phyloP scores from a whole-genome alignment of 345 rosid species.

The Bruguiera sexangula region DNA sequence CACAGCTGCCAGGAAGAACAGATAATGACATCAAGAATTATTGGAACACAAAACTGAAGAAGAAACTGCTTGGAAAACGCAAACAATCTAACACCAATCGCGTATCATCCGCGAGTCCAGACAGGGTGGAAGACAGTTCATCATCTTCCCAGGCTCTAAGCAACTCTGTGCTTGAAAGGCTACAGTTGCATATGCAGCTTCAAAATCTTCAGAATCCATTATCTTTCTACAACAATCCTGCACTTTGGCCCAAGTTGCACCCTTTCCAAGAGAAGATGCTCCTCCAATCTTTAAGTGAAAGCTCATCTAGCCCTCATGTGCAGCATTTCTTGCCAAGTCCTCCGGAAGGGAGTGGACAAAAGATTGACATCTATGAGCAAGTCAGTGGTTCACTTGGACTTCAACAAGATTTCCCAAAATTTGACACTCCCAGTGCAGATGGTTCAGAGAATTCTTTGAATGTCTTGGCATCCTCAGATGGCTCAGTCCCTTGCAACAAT shows the following conservation, averaged over 20 bases:
- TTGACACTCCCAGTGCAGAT: conserved; percentile 12
- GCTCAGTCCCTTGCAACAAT: not conserved
- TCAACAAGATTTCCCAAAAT: conserved; percentile 22
- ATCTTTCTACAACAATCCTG: conserved; percentile 57
- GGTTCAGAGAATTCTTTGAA: conserved; percentile 21
- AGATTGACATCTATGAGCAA: conserved; percentile 14
- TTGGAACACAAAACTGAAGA: conserved; percentile 97
- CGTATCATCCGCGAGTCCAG: conserved; percentile 18
- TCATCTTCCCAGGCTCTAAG: conserved; percentile 47
- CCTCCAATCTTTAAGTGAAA: conserved; percentile 37
- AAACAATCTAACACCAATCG: conserved; percentile 49
- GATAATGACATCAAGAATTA: conserved; percentile 95
- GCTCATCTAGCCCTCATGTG: conserved; percentile 14
- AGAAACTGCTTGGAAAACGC: conserved; percentile 79
- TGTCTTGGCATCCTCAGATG: conserved; percentile 17
- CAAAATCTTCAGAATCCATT: conserved; percentile 65
- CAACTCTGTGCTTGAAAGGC: conserved; percentile 80
- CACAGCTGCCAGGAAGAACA: conserved; percentile 97
- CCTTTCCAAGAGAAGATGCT: conserved; percentile 48
- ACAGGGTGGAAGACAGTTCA: conserved; percentile 21
- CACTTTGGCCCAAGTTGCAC: conserved; percentile 73
- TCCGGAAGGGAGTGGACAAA: conserved; percentile 21
- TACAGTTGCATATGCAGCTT: conserved; percentile 90
- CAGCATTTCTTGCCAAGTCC: conserved; percentile 20
- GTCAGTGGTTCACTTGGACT: conserved; percentile 10